phyloP scores from a whole-genome alignment of 1,284 basidiomycete genomes.

The Ceratobasidium sp. region DNA sequence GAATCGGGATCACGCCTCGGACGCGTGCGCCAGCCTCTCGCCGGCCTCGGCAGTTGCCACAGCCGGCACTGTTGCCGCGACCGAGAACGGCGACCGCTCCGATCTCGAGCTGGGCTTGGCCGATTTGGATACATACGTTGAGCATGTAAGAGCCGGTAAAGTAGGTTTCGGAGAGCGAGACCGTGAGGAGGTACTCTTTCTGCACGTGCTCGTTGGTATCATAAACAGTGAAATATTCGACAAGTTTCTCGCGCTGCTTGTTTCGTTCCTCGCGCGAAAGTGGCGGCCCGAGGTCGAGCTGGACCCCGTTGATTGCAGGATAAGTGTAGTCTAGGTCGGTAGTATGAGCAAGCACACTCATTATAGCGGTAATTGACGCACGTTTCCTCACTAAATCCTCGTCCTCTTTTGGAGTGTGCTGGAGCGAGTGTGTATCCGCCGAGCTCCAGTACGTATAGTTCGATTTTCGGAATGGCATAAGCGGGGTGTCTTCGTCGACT shows the following conservation, averaged over 20 bases:
- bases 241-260: neutral
- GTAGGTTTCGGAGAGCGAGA: neutral
- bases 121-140: slow-evolving; percentile 8
- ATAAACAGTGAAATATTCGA: neutral
- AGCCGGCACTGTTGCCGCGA: slow-evolving; percentile 15
- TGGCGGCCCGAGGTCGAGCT: too few relatives aligned
- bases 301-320: neutral
- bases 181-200: slow-evolving; percentile 34
- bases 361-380: neutral
- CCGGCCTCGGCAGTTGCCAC: slow-evolving; percentile 26
- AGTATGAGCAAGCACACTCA: neutral
- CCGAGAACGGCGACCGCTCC: slow-evolving; percentile 22
- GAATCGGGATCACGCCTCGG: slow-evolving; percentile 15
- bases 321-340: slow-evolving; percentile 9
- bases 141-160: slow-evolving; percentile 28
- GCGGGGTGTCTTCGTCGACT: slow-evolving; percentile 12
- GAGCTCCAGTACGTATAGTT: slow-evolving; percentile 46
- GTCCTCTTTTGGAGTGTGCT: neutral
- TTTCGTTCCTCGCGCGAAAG: neutral
- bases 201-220: too few relatives aligned
- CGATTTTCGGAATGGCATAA: slow-evolving; percentile 46
- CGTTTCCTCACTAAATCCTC: neutral
- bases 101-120: neutral
- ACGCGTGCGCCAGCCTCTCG: slow-evolving; percentile 1
- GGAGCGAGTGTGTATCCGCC: neutral